Percentiles rank a stretch among this genome's conserved stretches.
Evolutionary conservation across 2,329 filamentous ascomycete species (phyloP).

Genomic region (Esteya vermicola): DNA sequence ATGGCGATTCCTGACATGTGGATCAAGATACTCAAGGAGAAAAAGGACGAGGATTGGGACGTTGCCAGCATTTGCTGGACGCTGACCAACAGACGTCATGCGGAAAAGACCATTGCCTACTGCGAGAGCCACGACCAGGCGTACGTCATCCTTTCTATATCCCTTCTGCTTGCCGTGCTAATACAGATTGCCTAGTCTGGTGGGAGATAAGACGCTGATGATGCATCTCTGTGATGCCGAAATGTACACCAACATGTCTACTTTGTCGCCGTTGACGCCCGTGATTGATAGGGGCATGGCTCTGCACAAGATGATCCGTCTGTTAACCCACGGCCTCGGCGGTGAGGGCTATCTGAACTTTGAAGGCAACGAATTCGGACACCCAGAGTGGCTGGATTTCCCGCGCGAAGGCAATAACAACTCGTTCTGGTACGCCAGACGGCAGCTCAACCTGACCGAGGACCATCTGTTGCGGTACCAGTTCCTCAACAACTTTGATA

Average conservation of each 20-base stretch:
- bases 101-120: constrained; percentile 97
- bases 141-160: constrained; percentile 36
- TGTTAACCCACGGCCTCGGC: constrained; percentile 80
- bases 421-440: constrained; percentile 86
- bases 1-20: constrained; percentile 99
- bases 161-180: neutral
- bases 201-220: constrained; percentile 92
- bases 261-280: constrained; percentile 66
- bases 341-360: constrained; percentile 98
- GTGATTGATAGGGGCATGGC: constrained; percentile 83
- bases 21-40: constrained; percentile 96
- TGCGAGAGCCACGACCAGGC: constrained; percentile 96
- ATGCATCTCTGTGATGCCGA: constrained; percentile 98
- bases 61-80: constrained; percentile 75
- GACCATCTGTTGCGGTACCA: constrained; percentile 75
- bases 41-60: constrained; percentile 83
- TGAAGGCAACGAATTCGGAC: constrained; percentile 96
- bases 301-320: constrained; percentile 93
- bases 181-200: constrained; percentile 46
- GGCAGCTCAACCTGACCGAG: constrained; percentile 85
- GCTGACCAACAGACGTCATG: constrained; percentile 81
- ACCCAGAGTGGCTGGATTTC: constrained; percentile 98
- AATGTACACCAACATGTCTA: constrained; percentile 97
- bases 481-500: constrained; percentile 88
- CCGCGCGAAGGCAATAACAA: constrained; percentile 85